Evolutionary conservation across 495 filamentous ascomycete species (phyloP), one percentile per base, ranked within the genome.

Genomic region (Aspergillus steynii): DNA sequence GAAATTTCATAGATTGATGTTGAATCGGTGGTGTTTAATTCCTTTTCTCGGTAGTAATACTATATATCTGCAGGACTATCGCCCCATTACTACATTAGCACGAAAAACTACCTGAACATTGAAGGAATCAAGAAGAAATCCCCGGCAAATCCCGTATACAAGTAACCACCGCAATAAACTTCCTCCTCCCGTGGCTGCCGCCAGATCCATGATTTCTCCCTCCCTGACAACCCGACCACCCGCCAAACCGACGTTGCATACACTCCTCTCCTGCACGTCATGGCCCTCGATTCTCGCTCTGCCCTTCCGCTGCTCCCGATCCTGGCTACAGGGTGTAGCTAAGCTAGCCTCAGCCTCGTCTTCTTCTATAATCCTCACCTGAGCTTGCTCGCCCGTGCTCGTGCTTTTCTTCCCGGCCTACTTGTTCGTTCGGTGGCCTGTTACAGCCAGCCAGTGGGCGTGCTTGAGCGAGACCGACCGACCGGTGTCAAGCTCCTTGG

Each of bases 221-320:
- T 50, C 26, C 12, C 15, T 58, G 26, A 29, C 31, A 48, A 29
- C 7, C 56, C 3, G 46, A 28, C 48, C 45, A 7, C 10, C 27
- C 1, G 3, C 28, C 25, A 7, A 52, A 25, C 50, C 56, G 37
- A 58, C 34, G 59, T 69, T 60, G 59, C 66, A 68, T 62, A 58
- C 58, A 29, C 53, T 52, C 31, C 50, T 51, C 49, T 68, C 42
- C 55, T 60, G 31, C 59, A 66, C 66, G 66, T 68, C 66, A 68
- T 68, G 60, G 47, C 51, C 26, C 56, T 61, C 58, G 31, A 48
- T 48, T 65, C 61, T 37, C 50, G 32, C 60, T 59, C 55, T 45
- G 49, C 51, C 55, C 48, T 59, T 65, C 55, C 53, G 54, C 58
- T 50, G 49, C 51, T 54, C 58, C 65, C 60, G 50, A 58, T 50